Evolutionary conservation across 176 grass and related monocot species (phyloP), one percentile per base, ranked within the genome.

Genomic region (Cocos nucifera): DNA sequence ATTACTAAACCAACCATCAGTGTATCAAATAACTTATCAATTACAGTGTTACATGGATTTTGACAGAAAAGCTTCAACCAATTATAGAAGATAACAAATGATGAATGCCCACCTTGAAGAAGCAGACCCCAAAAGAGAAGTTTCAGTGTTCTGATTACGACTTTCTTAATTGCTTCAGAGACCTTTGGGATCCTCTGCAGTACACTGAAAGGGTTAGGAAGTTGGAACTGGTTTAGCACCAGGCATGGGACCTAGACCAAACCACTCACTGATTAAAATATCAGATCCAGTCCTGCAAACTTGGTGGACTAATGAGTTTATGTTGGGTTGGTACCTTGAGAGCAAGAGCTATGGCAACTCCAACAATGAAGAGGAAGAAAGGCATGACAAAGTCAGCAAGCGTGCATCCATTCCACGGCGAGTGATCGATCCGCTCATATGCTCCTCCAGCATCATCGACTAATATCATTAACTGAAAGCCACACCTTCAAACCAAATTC

Each of bases 121-220:
- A 89, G 53, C n/a, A 89, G 14, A 21, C 81, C 86, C 86, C 81
- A 89, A 19, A 89, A 89, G 17, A 89, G 70, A 67, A 89, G 79
- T 71, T 89, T 89, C 26, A 89, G 5, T 57, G 81, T 81, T 67
- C 81, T 78, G 62, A 85, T 4, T 4, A 51, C 28, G 49, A 89
- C 71, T 67, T 75, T 89, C 50, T 61, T 81, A 17, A 89, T 60
- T 4, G 86, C 63, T 0, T 51, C 22, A 22, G 66, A 25, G 4
- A 78, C 39, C 12, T 69, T 71, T n/a, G 81, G 74, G 61, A 89
- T 66, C 58, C 86, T 89, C 86, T 89, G 78, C 70, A 78, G 57
- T 30, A 44, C 16, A 29, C 58, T 29, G 17, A 8, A 51, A 44
- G 35, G 5, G 4, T 25, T 22, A 22, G 22, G 32, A 39, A 39